Evolutionary conservation across 139 green algal genomes (phyloP).

Genomic region (Picochlorum sp.): DNA sequence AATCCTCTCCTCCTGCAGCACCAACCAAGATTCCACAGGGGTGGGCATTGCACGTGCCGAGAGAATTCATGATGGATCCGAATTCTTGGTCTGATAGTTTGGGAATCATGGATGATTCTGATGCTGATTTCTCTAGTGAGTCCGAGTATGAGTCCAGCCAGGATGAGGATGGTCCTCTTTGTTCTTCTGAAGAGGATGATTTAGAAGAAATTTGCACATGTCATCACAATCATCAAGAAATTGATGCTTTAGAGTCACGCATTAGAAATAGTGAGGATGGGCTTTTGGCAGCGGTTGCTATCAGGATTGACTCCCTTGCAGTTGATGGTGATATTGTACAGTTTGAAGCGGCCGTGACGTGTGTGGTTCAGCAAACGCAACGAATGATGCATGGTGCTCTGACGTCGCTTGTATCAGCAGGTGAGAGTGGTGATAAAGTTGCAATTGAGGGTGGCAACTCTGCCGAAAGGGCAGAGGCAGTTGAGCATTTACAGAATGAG

Average conservation of each 20-base stretch:
- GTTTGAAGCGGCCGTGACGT: constrained; percentile 15
- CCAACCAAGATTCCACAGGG: constrained; percentile 6
- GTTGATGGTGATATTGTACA: background rate
- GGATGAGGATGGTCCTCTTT: background rate
- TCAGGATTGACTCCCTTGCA: background rate
- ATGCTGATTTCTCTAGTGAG: background rate
- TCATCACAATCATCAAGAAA: background rate
- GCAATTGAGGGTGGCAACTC: background rate
- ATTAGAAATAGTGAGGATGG: constrained; percentile 9
- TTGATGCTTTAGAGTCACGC: constrained; percentile 8
- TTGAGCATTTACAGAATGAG: constrained; percentile 2
- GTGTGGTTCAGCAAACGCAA: constrained; percentile 14
- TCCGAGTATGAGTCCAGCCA: background rate
- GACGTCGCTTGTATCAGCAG: background rate
- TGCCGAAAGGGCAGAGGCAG: background rate
- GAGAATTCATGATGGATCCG: background rate
- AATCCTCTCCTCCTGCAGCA: background rate
- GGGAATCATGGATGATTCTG: constrained; percentile 3
- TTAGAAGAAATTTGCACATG: background rate
- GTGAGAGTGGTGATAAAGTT: background rate
- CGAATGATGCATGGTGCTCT: constrained; percentile 10
- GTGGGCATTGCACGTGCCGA: constrained; percentile 22
- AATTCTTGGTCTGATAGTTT: constrained; percentile 10
- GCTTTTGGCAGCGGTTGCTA: constrained; percentile 14
- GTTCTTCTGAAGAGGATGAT: background rate